These are phyloP conservation scores for Metschnikowia picachoensis DNA, from an alignment of 805 yeast genomes.

Conservation along the genomic window DNA sequence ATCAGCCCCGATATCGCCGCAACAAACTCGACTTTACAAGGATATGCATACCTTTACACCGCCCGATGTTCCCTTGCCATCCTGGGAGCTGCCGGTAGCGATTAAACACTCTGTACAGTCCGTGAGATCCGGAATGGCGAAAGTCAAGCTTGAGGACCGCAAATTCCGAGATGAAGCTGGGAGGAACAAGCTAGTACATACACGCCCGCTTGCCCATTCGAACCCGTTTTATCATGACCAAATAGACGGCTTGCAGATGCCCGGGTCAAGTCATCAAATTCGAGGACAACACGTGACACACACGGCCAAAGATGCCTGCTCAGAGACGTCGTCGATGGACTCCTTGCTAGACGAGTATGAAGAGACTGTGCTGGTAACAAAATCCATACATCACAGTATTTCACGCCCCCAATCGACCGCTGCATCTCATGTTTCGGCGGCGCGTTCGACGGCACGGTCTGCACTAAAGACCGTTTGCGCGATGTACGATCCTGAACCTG, in stretches of 20 bases:
- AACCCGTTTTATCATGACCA: conserved; percentile 2
- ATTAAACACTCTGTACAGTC: conserved; percentile 22
- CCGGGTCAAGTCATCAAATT: not conserved
- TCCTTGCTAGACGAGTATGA: conserved; percentile 42
- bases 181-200: not conserved
- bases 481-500: not conserved
- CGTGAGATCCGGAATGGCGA: conserved; percentile 29
- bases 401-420: conserved; percentile 29
- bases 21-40: conserved; percentile 3
- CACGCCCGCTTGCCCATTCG: not conserved
- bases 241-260: not conserved
- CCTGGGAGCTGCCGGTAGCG: conserved; percentile 5
- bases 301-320: not conserved
- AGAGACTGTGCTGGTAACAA: conserved; percentile 35
- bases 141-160: conserved; percentile 12
- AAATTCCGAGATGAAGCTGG: not conserved
- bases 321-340: conserved; percentile 32
- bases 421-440: conserved; percentile 20
- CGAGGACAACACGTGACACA: not conserved
- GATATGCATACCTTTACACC: not conserved
- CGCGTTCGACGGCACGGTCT: conserved; percentile 7
- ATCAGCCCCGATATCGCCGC: conserved; percentile 40
- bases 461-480: not conserved
- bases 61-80: not conserved
- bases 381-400: conserved; percentile 20